These are phyloP conservation scores for Cairneyella variabilis DNA, from an alignment of 495 filamentous ascomycete genomes.

Conservation along the genomic window DNA sequence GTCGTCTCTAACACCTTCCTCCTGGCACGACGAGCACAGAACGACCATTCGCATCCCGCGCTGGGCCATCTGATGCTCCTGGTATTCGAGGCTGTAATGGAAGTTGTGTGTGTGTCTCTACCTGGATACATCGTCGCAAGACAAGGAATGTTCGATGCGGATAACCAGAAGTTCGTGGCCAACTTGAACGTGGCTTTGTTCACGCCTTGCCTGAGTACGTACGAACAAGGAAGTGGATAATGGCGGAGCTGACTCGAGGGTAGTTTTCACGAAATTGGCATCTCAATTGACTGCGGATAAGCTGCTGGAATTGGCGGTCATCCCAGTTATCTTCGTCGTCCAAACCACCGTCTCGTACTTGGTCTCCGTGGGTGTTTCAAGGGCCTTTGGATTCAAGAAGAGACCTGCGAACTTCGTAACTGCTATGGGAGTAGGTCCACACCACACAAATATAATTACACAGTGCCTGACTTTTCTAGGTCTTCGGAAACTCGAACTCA, in stretches of 20 bases:
- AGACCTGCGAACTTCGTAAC: conserved; percentile 87
- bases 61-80: conserved; percentile 75
- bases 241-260: conserved; percentile 7
- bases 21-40: conserved; percentile 9
- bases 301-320: conserved; percentile 83
- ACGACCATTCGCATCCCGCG: conserved; percentile 45
- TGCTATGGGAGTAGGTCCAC: conserved; percentile 76
- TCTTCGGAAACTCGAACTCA: conserved; percentile 98
- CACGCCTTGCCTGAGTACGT: conserved; percentile 91
- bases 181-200: conserved; percentile 93
- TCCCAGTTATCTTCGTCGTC: conserved; percentile 86
- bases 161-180: conserved; percentile 91
- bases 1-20: conserved; percentile 23
- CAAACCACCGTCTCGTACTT: conserved; percentile 82
- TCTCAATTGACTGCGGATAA: conserved; percentile 90
- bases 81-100: conserved; percentile 93
- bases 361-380: conserved; percentile 65
- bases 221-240: background rate
- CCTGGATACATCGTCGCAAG: conserved; percentile 93
- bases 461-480: conserved; percentile 34
- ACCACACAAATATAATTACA: background rate
- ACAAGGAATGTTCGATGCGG: conserved; percentile 86
- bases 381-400: conserved; percentile 74
- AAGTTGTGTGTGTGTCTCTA: conserved; percentile 91
- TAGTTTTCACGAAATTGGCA: conserved; percentile 97